Conservation (phyloP, 2,329 filamentous ascomycete species). For the Ploettnerulaceae sp. region DNA sequence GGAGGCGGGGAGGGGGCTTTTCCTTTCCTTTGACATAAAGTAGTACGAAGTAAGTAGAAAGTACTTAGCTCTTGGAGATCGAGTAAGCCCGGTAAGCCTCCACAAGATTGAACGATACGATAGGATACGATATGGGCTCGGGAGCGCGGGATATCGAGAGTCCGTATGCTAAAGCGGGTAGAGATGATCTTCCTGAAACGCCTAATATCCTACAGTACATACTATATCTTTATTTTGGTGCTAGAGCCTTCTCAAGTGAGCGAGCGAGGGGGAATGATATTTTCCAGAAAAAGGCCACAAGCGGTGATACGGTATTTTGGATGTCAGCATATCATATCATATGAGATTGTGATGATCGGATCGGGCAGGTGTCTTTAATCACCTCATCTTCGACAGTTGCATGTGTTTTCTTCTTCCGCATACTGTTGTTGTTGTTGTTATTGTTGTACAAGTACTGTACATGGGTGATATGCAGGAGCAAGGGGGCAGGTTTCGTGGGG, state of each 20-base stretch:
- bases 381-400: too few relatives aligned
- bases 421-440: too few relatives aligned
- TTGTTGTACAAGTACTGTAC: too few relatives aligned
- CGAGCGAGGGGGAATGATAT: background rate
- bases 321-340: background rate
- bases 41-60: too few relatives aligned
- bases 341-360: too few relatives aligned
- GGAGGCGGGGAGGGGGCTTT: background rate
- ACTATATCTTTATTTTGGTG: constrained; percentile 12
- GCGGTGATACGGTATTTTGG: background rate
- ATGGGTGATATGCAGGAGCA: constrained; percentile 7
- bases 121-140: background rate
- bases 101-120: constrained; percentile 9
- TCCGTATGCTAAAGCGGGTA: constrained; percentile 7
- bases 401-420: too few relatives aligned
- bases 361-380: constrained; percentile 7
- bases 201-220: too few relatives aligned
- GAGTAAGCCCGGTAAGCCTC: too few relatives aligned
- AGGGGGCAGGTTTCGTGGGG: constrained; percentile 9
- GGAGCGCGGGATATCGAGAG: constrained; percentile 10
- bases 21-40: constrained; percentile 2
- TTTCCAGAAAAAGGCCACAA: background rate
- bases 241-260: constrained; percentile 2
- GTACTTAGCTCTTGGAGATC: too few relatives aligned
- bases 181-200: constrained; percentile 11